These are phyloP conservation scores for Byssochlamys sp. DNA, from an alignment of 2,329 filamentous ascomycete genomes.

Conservation along the genomic window DNA sequence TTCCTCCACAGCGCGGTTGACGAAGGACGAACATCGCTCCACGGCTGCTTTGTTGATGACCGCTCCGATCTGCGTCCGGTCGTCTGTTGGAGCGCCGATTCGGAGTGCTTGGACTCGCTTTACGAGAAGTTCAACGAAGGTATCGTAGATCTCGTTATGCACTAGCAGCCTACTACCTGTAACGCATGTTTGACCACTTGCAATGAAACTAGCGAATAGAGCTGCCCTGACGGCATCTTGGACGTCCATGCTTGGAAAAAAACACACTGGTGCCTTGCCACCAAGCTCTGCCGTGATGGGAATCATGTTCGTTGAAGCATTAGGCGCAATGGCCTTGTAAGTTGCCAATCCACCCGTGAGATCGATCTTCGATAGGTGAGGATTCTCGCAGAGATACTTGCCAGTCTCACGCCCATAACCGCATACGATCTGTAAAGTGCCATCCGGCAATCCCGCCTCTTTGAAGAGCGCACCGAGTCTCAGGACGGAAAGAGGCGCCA, in stretches of 20 bases:
- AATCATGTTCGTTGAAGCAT: constrained; percentile 11
- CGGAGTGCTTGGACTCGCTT: constrained; percentile 44
- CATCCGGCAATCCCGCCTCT: constrained; percentile 35
- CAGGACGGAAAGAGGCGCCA: constrained; percentile 35
- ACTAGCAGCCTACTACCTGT: constrained; percentile 47
- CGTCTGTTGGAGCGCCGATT: constrained; percentile 50
- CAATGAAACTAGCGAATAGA: constrained; percentile 40
- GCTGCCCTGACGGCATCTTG: constrained; percentile 14
- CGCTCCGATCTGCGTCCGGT: constrained; percentile 54
- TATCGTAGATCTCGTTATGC: constrained; percentile 35
- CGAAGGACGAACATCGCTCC: constrained; percentile 36
- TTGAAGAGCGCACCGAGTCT: constrained; percentile 32
- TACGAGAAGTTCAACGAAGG: constrained; percentile 29
- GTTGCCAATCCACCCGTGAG: constrained; percentile 15
- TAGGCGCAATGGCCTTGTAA: constrained; percentile 13
- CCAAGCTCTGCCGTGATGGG: constrained; percentile 17
- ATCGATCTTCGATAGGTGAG: constrained; percentile 13
- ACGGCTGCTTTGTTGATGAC: constrained; percentile 42
- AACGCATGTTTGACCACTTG: constrained; percentile 48
- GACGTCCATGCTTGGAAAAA: constrained; percentile 14
- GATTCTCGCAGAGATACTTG: constrained; percentile 37
- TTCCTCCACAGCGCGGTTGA: constrained; percentile 27
- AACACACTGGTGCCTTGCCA: constrained; percentile 17
- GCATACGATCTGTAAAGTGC: constrained; percentile 39
- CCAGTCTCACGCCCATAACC: constrained; percentile 47